Evolutionary conservation across 257 asterid genomes (phyloP).

Genomic region (Solanum medicagineum): DNA sequence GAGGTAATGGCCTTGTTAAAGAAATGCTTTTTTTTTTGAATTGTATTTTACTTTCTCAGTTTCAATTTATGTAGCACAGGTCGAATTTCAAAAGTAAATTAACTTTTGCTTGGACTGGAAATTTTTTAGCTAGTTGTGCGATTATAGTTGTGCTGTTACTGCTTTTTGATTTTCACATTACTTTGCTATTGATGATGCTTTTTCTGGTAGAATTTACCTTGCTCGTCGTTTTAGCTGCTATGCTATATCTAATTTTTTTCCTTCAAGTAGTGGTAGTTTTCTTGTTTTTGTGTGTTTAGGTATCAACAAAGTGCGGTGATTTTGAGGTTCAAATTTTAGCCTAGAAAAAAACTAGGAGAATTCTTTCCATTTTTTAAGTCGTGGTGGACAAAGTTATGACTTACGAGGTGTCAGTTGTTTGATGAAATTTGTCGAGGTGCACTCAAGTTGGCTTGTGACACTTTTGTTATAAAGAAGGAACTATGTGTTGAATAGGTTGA

Average conservation of each 20-base stretch:
- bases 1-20: constrained; percentile 31
- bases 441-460: background rate
- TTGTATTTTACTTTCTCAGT: background rate
- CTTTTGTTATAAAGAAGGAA: background rate
- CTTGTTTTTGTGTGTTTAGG: background rate
- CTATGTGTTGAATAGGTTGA: background rate
- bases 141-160: no score
- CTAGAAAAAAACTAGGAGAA: background rate
- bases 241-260: no score
- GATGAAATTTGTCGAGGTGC: background rate
- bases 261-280: background rate
- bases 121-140: no score
- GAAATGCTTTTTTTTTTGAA: background rate
- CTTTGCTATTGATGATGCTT: no score
- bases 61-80: background rate
- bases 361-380: background rate
- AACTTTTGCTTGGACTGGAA: background rate
- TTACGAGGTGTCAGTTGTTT: background rate
- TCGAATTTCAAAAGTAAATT: background rate
- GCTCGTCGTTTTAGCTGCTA: no score
- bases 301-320: background rate
- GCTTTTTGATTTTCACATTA: no score
- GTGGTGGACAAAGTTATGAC: background rate
- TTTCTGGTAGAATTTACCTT: no score
- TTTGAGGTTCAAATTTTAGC: background rate